Evolutionary conservation across 2,329 filamentous ascomycete species (phyloP).

Genomic region (Didymella keratinophila): DNA sequence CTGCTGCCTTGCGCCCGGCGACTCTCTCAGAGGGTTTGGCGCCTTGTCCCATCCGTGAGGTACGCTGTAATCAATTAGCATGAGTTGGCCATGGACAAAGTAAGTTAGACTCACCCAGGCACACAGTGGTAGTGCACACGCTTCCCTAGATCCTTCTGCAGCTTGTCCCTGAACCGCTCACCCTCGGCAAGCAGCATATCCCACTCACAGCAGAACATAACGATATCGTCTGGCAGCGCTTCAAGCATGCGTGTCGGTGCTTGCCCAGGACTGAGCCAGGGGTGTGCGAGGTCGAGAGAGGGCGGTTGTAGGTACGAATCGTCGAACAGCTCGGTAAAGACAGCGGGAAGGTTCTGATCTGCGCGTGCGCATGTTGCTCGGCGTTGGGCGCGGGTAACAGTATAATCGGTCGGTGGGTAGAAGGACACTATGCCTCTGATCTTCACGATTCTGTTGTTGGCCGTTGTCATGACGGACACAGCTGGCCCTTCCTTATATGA

Average conservation of each 20-base stretch:
- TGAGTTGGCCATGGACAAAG: neutral
- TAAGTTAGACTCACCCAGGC: slow-evolving; percentile 43
- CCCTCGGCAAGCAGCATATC: slow-evolving; percentile 72
- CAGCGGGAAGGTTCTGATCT: slow-evolving; percentile 59
- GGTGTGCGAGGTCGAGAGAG: slow-evolving; percentile 61
- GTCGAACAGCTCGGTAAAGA: slow-evolving; percentile 62
- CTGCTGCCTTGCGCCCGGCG: slow-evolving; percentile 60
- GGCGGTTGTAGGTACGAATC: slow-evolving; percentile 59
- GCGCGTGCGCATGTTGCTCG: slow-evolving; percentile 63
- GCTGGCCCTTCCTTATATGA: slow-evolving; percentile 48
- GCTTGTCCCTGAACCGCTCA: slow-evolving; percentile 66
- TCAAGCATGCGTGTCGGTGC: slow-evolving; percentile 63
- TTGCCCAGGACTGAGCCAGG: slow-evolving; percentile 66
- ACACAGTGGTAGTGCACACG: slow-evolving; percentile 67
- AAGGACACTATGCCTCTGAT: slow-evolving; percentile 67
- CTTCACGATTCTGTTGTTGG: slow-evolving; percentile 51
- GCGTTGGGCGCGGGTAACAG: slow-evolving; percentile 65
- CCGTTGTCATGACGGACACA: slow-evolving; percentile 44
- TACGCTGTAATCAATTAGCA: neutral
- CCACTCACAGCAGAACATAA: slow-evolving; percentile 70
- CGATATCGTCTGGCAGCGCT: slow-evolving; percentile 65
- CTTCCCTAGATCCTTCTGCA: slow-evolving; percentile 62
- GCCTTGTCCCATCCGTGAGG: slow-evolving; percentile 66
- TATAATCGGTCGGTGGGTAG: slow-evolving; percentile 70
- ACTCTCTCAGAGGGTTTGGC: slow-evolving; percentile 65